phyloP scores from a whole-genome alignment of 2,329 filamentous ascomycete species.

The Pseudogymnoascus sp. region DNA sequence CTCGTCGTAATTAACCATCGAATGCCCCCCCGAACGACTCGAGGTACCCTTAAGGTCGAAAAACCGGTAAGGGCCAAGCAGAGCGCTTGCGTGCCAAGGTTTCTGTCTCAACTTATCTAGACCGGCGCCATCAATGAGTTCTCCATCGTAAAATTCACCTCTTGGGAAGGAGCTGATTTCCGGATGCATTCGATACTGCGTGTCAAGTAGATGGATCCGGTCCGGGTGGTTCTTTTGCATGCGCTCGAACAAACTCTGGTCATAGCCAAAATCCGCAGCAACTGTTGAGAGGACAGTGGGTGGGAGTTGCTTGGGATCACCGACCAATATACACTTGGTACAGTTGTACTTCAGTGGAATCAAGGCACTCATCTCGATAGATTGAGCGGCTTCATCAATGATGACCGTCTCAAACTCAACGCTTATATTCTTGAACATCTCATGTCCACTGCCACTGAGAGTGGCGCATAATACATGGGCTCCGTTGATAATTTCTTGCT shows the following conservation, averaged over 20 bases:
- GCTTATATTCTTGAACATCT: constrained; percentile 89
- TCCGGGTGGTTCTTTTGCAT: constrained; percentile 91
- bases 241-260: constrained; percentile 94
- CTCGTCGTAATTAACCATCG: constrained; percentile 81
- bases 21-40: constrained; percentile 73
- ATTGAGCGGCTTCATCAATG: constrained; percentile 96
- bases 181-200: constrained; percentile 98
- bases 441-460: constrained; percentile 88
- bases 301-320: constrained; percentile 93
- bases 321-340: constrained; percentile 91
- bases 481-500: constrained; percentile 83
- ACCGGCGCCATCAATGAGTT: constrained; percentile 71
- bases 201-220: constrained; percentile 89
- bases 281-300: constrained; percentile 93
- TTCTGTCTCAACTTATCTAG: constrained; percentile 69
- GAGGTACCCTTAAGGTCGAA: constrained; percentile 87
- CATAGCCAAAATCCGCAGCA: constrained; percentile 85
- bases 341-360: constrained; percentile 97
- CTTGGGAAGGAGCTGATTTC: constrained; percentile 91
- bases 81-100: constrained; percentile 74
- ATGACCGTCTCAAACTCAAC: constrained; percentile 98
- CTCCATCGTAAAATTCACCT: constrained; percentile 81
- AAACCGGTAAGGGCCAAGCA: constrained; percentile 91
- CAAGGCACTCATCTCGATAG: constrained; percentile 89
- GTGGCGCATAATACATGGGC: constrained; percentile 93